Conservation (phyloP, 208 protist species). For the Leptomonas seymouri region DNA sequence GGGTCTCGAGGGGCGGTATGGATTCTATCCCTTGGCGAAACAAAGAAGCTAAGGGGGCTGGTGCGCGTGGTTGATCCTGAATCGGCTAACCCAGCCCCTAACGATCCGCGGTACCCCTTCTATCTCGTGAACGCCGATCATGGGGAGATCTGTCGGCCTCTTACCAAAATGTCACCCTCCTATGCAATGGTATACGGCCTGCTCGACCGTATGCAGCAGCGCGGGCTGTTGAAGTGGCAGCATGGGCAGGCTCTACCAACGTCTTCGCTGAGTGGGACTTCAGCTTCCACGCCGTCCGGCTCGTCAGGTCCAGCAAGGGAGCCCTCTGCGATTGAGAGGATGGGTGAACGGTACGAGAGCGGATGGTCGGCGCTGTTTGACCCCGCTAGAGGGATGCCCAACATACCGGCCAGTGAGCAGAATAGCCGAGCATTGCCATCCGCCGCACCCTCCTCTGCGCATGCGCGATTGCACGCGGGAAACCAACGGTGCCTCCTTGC, state of each 20-base stretch:
- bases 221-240: constrained; percentile 26
- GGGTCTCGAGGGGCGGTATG: constrained; percentile 6
- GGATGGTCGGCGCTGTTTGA: constrained; percentile 32
- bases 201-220: constrained; percentile 59
- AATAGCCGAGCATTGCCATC: not conserved
- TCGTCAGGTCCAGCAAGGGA: not conserved
- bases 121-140: constrained; percentile 65
- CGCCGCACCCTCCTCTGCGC: not conserved
- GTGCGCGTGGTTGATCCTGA: constrained; percentile 63
- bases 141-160: constrained; percentile 47
- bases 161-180: constrained; percentile 54
- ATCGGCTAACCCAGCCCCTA: constrained; percentile 59
- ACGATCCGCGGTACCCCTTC: constrained; percentile 60
- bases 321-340: not conserved
- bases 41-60: constrained; percentile 49
- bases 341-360: constrained; percentile 19
- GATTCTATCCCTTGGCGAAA: constrained; percentile 67
- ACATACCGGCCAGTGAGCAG: not conserved
- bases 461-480: not conserved
- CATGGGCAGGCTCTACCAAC: not conserved
- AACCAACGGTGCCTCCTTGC: not conserved
- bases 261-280: not conserved
- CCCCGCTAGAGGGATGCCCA: not conserved
- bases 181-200: constrained; percentile 67
- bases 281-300: not conserved